phyloP scores from a whole-genome alignment of 306 rosid species.

The Cucumis cinereus region DNA sequence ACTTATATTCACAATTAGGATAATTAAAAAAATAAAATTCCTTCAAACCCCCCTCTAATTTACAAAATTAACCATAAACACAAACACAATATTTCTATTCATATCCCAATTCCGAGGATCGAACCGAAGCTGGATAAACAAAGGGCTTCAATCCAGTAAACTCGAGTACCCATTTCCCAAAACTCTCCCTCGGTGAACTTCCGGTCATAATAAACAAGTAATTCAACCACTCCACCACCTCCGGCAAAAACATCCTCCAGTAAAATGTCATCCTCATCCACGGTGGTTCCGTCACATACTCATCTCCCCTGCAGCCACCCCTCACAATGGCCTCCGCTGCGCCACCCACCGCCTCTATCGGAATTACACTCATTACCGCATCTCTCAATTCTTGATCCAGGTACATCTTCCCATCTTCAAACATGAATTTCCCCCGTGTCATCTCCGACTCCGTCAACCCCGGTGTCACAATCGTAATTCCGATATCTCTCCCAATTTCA shows the following conservation, averaged over 20 bases:
- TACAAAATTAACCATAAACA: neutral
- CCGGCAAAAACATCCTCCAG: slow-evolving; percentile 33
- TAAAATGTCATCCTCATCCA: slow-evolving; percentile 34
- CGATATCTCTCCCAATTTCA: slow-evolving; percentile 43
- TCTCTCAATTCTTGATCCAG: slow-evolving; percentile 48
- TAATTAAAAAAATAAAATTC: too few relatives aligned
- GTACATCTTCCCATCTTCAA: slow-evolving; percentile 27
- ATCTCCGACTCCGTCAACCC: slow-evolving; percentile 51
- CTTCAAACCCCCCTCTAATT: neutral
- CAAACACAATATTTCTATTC: neutral
- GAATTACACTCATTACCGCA: slow-evolving; percentile 26
- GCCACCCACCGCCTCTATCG: slow-evolving; percentile 21
- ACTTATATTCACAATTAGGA: too few relatives aligned
- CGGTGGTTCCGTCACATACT: slow-evolving; percentile 32
- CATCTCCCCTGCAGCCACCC: slow-evolving; percentile 38
- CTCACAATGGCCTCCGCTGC: slow-evolving; percentile 38
- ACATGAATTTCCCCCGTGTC: slow-evolving; percentile 42
- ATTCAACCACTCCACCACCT: slow-evolving; percentile 23
- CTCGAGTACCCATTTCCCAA: slow-evolving; percentile 39
- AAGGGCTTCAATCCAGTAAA: slow-evolving; percentile 22
- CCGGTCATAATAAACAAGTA: slow-evolving; percentile 20
- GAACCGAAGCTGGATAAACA: slow-evolving; percentile 25
- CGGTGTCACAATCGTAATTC: slow-evolving; percentile 52
- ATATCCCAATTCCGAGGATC: slow-evolving; percentile 3
- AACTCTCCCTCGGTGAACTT: slow-evolving; percentile 24